Conservation (phyloP, 2,329 filamentous ascomycete genomes). For the Monosporascus sp. region DNA sequence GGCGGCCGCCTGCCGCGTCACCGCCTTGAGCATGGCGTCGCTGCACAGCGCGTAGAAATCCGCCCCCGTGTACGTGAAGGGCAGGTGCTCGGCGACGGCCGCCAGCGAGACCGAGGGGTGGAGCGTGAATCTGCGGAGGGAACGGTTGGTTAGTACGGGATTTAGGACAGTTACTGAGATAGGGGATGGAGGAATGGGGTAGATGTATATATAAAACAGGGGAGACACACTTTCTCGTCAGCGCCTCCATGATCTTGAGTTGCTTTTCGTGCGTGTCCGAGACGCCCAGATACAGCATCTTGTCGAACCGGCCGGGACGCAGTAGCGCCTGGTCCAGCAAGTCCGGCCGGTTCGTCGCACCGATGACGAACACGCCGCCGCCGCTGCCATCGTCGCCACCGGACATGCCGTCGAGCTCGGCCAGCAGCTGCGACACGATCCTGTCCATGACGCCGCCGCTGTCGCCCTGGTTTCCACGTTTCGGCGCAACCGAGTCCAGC, state of each 20-base stretch:
- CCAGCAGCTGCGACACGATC: slow-evolving; percentile 90
- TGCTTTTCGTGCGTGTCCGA: slow-evolving; percentile 97
- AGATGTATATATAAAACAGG: slow-evolving; percentile 2
- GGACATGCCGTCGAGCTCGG: slow-evolving; percentile 96
- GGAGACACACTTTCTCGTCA: slow-evolving; percentile 78
- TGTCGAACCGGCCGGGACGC: slow-evolving; percentile 89
- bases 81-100: slow-evolving; percentile 69
- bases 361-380: slow-evolving; percentile 92
- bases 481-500: slow-evolving; percentile 87
- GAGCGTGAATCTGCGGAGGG: slow-evolving; percentile 66
- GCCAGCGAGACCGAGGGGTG: slow-evolving; percentile 71
- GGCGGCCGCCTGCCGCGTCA: slow-evolving; percentile 78
- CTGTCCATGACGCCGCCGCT: slow-evolving; percentile 97
- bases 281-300: slow-evolving; percentile 96
- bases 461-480: slow-evolving; percentile 94
- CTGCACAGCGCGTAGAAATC: slow-evolving; percentile 97
- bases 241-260: slow-evolving; percentile 83
- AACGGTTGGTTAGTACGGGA: slow-evolving; percentile 3
- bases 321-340: slow-evolving; percentile 85
- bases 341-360: slow-evolving; percentile 92
- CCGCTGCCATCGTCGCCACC: slow-evolving; percentile 75
- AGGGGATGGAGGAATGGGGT: background rate
- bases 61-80: slow-evolving; percentile 95
- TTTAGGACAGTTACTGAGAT: background rate
- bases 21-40: slow-evolving; percentile 97